A percentile compares a stretch with the other conserved stretches of the same genome.
Conservation (phyloP, 805 yeast genomes). For the Kodamaea lidongshanica region DNA sequence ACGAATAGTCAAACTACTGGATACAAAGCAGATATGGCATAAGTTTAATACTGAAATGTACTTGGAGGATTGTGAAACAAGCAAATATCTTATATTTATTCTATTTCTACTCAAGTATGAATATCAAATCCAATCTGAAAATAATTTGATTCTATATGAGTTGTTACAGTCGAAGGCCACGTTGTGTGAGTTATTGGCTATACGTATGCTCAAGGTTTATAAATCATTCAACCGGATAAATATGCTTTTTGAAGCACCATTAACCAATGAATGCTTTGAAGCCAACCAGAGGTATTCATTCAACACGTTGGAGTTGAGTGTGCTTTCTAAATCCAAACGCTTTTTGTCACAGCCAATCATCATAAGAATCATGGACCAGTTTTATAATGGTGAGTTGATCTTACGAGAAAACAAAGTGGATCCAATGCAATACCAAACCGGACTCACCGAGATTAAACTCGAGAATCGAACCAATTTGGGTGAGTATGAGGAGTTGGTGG, state of each 20-base stretch:
- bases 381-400: conserved; percentile 48
- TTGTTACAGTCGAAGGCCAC: conserved; percentile 40
- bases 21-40: conserved; percentile 25
- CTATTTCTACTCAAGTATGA: conserved; percentile 33
- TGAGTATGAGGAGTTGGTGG: conserved; percentile 14
- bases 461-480: no score
- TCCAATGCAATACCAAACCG: no score
- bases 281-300: conserved; percentile 17
- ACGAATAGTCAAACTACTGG: conserved; percentile 34
- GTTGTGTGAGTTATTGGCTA: conserved; percentile 49
- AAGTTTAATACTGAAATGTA: conserved; percentile 28
- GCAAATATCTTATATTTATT: conserved; percentile 24
- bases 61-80: conserved; percentile 5
- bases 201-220: conserved; percentile 44
- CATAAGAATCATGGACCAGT: conserved; percentile 39
- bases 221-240: conserved; percentile 38
- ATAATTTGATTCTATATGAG: conserved; percentile 32
- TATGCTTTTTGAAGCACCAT: conserved; percentile 41
- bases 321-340: conserved; percentile 46
- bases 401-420: conserved; percentile 8
- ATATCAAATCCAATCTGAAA: conserved; percentile 34
- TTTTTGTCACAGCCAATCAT: conserved; percentile 49
- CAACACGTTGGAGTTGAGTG: conserved; percentile 47
- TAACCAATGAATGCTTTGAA: conserved; percentile 29
- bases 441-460: conserved; percentile 5